A percentile compares a stretch with the other conserved stretches of the same genome.
Evolutionary conservation across 352 stramenopile genomes (phyloP).

Genomic region (Pythium dissotocum): DNA sequence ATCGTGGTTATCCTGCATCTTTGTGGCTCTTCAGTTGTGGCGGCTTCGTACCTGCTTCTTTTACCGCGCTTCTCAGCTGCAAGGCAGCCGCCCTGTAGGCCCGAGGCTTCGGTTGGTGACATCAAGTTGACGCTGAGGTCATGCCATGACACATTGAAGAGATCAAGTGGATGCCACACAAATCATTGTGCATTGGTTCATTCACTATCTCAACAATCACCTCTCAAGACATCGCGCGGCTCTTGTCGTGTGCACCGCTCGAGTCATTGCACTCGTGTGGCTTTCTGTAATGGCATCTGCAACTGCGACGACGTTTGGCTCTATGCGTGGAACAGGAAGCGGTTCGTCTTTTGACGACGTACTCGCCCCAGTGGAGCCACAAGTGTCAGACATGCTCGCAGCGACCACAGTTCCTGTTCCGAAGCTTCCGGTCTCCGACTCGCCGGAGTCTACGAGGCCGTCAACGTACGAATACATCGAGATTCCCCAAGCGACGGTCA

Average conservation of each 20-base stretch:
- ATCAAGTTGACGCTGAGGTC: no score
- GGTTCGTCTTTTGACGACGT: background rate
- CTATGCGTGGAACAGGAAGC: background rate
- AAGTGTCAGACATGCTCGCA: background rate
- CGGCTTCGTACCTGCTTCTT: no score
- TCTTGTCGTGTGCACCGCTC: no score
- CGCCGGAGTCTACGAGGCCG: background rate
- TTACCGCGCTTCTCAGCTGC: background rate
- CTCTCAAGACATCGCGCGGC: no score
- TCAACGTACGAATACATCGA: background rate
- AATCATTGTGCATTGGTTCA: no score
- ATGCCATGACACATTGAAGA: no score
- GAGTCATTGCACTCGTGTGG: background rate
- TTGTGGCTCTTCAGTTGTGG: no score
- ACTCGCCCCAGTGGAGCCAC: background rate
- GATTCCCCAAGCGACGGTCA: background rate
- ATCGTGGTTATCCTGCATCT: no score
- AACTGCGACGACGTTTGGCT: background rate
- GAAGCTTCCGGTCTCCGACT: background rate
- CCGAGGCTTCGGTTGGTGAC: no score
- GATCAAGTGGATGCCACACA: no score
- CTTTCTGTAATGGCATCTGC: background rate
- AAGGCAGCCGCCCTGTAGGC: background rate
- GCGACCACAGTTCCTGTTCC: background rate
- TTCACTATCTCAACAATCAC: no score